Percentiles rank a stretch among this genome's conserved stretches.
Conservation (phyloP, 1,284 basidiomycete genomes). For the Malassezia sp. region DNA sequence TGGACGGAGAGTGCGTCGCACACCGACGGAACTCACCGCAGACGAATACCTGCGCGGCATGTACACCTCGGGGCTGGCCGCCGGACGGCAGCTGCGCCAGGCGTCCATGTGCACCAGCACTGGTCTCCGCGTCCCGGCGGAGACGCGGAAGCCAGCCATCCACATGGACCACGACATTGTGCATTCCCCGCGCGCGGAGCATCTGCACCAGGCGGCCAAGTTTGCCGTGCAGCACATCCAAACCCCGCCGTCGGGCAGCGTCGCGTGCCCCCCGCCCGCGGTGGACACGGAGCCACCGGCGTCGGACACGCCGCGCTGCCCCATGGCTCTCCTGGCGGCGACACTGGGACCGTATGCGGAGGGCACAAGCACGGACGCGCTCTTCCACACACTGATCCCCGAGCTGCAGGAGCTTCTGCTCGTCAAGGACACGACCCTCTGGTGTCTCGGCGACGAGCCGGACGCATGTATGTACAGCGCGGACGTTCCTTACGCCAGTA, state of each 20-base stretch:
- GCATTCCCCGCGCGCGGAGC: conserved; percentile 63
- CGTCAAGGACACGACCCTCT: conserved; percentile 58
- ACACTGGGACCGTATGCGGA: conserved; percentile 14
- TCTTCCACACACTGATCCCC: conserved; percentile 52
- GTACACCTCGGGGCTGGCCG: conserved; percentile 43
- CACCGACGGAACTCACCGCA: neutral
- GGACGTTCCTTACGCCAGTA: conserved; percentile 12
- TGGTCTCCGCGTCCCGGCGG: conserved; percentile 45
- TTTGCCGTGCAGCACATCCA: conserved; percentile 16
- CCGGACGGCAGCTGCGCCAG: conserved; percentile 41
- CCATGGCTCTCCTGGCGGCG: neutral
- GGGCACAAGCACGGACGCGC: neutral
- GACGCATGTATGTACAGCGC: conserved; percentile 52
- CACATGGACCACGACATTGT: conserved; percentile 54
- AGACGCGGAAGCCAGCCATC: conserved; percentile 33
- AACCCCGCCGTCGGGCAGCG: neutral
- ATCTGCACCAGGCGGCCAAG: conserved; percentile 64
- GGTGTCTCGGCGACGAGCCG: conserved; percentile 59
- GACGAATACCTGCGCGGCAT: conserved; percentile 48
- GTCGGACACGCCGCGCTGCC: neutral
- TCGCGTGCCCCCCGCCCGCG: neutral
- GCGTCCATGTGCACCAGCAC: conserved; percentile 49
- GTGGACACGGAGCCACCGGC: neutral
- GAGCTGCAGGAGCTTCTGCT: conserved; percentile 62
- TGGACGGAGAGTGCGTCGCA: conserved; percentile 51